Evolutionary conservation across 2,329 filamentous ascomycete species (phyloP).

Genomic region (Diaporthe humulicola): DNA sequence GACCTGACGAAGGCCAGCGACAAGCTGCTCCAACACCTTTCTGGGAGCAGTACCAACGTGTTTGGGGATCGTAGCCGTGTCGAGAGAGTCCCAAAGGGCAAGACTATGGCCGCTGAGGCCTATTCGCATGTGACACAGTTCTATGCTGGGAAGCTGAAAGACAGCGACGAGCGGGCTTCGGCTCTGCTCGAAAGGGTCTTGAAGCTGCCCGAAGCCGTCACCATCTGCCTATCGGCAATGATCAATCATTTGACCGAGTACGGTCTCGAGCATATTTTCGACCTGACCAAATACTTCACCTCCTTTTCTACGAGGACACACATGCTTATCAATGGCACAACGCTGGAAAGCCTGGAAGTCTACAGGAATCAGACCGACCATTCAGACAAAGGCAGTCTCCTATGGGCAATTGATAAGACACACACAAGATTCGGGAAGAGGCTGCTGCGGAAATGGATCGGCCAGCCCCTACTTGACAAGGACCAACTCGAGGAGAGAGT

Average conservation of each 20-base stretch:
- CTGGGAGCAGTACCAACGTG: constrained; percentile 89
- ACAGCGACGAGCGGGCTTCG: constrained; percentile 69
- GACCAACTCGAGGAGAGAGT: constrained; percentile 82
- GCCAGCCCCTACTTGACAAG: constrained; percentile 86
- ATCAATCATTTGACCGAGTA: constrained; percentile 94
- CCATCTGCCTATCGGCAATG: constrained; percentile 95
- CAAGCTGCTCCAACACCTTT: constrained; percentile 90
- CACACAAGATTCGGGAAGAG: constrained; percentile 90
- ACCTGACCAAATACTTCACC: constrained; percentile 96
- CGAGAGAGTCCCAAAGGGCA: constrained; percentile 81
- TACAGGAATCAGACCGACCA: constrained; percentile 96
- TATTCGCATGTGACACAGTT: constrained; percentile 93
- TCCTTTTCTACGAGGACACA: constrained; percentile 94
- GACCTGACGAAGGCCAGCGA: constrained; percentile 91
- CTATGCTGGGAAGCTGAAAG: constrained; percentile 87
- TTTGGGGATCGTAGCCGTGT: constrained; percentile 92
- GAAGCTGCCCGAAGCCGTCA: constrained; percentile 86
- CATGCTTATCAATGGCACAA: constrained; percentile 97
- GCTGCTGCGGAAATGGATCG: constrained; percentile 93
- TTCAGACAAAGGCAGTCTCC: constrained; percentile 86
- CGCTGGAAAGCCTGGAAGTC: constrained; percentile 91
- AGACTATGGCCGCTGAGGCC: constrained; percentile 86
- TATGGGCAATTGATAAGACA: constrained; percentile 96
- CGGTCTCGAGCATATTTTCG: constrained; percentile 93
- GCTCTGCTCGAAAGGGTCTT: constrained; percentile 88